phyloP scores from a whole-genome alignment of 768 basidiomycete genomes.

The Pholiota molesta region DNA sequence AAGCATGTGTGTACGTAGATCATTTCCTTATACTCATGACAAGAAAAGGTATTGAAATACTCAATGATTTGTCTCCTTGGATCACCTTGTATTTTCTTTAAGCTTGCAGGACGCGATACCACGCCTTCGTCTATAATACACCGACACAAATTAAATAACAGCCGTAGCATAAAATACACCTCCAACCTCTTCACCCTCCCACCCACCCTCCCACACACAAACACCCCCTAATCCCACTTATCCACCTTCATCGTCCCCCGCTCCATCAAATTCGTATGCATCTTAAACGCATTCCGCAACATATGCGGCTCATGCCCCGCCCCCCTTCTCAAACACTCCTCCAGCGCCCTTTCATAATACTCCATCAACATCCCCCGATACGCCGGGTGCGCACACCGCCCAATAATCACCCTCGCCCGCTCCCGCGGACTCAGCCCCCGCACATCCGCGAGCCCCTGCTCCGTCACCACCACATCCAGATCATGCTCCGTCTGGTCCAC shows the following conservation, averaged over 20 bases:
- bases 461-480: conserved; percentile 49
- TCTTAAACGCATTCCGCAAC: conserved; percentile 43
- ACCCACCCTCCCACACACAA: no score
- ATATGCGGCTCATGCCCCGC: conserved; percentile 53
- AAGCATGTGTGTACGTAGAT: no score
- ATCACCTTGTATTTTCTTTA: no score
- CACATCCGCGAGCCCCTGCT: conserved; percentile 52
- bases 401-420: conserved; percentile 47
- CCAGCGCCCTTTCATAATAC: conserved; percentile 47
- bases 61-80: no score
- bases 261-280: conserved; percentile 38
- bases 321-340: conserved; percentile 46
- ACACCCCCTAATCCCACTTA: conserved; percentile 42
- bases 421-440: conserved; percentile 49
- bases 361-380: conserved; percentile 44
- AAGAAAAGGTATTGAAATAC: no score
- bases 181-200: no score
- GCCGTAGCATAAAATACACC: no score
- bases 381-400: conserved; percentile 52
- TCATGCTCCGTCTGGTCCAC: conserved; percentile 55
- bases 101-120: no score
- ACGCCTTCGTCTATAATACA: no score
- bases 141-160: no score
- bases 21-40: no score
- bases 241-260: conserved; percentile 43